Conservation (phyloP, 106 monocot species). For the Allium sativum region DNA sequence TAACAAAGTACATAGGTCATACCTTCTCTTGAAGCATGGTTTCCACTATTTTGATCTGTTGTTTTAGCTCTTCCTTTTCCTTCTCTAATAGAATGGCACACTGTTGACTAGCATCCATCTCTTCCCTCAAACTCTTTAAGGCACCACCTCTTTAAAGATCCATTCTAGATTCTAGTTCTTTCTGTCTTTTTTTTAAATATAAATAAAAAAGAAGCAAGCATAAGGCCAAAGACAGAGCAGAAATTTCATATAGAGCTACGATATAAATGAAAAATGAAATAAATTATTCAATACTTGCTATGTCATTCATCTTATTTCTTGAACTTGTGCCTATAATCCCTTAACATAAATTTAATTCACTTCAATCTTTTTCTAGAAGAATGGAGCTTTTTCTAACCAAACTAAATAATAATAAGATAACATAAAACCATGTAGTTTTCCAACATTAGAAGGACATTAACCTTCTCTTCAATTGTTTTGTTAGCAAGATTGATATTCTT, state of each 20-base stretch:
- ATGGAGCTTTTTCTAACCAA: not conserved
- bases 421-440: no score
- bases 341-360: no score
- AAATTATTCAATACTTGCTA: no score
- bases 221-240: no score
- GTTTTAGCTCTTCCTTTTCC: conserved; percentile 43
- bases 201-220: no score
- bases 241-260: no score
- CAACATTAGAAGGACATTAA: not conserved
- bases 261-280: no score
- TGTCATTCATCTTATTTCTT: no score
- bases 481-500: conserved; percentile 37
- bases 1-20: not conserved
- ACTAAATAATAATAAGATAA: no score
- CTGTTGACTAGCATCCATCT: conserved; percentile 29
- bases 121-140: conserved; percentile 13
- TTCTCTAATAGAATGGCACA: conserved; percentile 22
- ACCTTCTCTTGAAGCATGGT: conserved; percentile 49
- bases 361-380: no score
- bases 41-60: conserved; percentile 38
- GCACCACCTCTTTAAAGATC: conserved; percentile 33
- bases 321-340: no score
- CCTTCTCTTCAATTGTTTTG: conserved; percentile 42
- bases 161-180: conserved; percentile 27
- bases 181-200: conserved; percentile 16